Evolutionary conservation across 805 yeast genomes (phyloP), one percentile per base, ranked within the genome.

Genomic region (Metschnikowia borealis): DNA sequence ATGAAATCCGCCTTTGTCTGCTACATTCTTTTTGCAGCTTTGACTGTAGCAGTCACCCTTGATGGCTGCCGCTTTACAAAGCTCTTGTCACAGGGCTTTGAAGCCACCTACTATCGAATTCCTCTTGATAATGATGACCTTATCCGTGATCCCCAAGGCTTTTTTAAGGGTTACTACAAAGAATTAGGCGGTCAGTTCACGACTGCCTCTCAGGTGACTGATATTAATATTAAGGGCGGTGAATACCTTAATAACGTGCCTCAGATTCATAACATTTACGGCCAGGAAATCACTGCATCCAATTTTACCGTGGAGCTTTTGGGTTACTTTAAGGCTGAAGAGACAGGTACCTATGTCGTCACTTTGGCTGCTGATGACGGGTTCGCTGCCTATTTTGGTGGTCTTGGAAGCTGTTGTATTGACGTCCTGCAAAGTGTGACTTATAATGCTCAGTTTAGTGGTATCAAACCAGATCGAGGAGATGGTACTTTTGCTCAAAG

Each of bases 331-430:
- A 37, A 40, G 7, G 54, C 57, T 5, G 35, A 37, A 8, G 11
- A 21, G 2, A 21, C 54, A 17, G 55, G 57, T 18, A n/a, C 10
- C 15, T 51, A 54, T 47, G 39, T 33, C 3, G 43, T 54, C 38
- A 41, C 44, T 14, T 23, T 52, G 13, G 15, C 15, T 4, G 47
- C 55, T 8, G 57, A 54, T 15, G 51, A 54, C 18, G 57, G 57
- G 21, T 36, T n/a, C 18, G 17, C 38, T 15, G 38, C 35, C 7
- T 33, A 33, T n/a, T 33, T 49, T 23, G 54, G 52, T 8, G 50
- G 50, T 6, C 47, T 47, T 6, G 32, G 31, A 15, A 13, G 45
- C 5, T 50, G 53, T 38, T 50, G 53, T 33, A 11, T 17, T 5
- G 20, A 36, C 47, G 53, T 5, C 36, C 46, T 36, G 49, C 46